These are phyloP conservation scores for Darksidea phi DNA, from an alignment of 495 filamentous ascomycete species.

Conservation along the genomic window DNA sequence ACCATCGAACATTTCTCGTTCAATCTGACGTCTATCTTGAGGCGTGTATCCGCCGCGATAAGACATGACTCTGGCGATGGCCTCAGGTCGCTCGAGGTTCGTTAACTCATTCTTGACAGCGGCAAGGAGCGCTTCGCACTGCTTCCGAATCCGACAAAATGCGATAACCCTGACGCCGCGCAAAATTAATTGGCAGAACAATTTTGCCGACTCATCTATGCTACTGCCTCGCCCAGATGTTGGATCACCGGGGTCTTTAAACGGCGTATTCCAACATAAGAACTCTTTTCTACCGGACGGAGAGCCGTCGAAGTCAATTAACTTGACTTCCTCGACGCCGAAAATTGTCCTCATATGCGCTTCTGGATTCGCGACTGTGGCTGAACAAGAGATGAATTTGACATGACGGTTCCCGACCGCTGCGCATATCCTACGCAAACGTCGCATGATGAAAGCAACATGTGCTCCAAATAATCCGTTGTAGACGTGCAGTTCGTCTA, in stretches of 20 bases:
- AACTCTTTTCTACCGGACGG: constrained; percentile 94
- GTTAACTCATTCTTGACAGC: constrained; percentile 77
- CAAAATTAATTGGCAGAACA: constrained; percentile 88
- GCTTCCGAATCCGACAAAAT: constrained; percentile 82
- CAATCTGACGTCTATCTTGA: constrained; percentile 86
- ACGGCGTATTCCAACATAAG: constrained; percentile 96
- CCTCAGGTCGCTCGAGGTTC: constrained; percentile 67
- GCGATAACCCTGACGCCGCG: constrained; percentile 91
- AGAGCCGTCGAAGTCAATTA: constrained; percentile 90
- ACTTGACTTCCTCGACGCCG: constrained; percentile 71
- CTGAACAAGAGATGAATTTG: constrained; percentile 95
- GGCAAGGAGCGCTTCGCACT: constrained; percentile 81
- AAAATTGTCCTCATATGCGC: constrained; percentile 93
- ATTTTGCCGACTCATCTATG: constrained; percentile 75
- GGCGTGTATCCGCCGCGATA: constrained; percentile 96
- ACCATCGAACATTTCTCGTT: constrained; percentile 96
- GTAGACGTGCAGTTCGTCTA: constrained; percentile 84
- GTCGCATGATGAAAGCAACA: constrained; percentile 90
- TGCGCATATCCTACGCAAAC: constrained; percentile 83
- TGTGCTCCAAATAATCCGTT: constrained; percentile 93
- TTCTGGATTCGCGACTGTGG: constrained; percentile 91
- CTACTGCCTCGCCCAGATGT: constrained; percentile 81
- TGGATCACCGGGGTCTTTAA: constrained; percentile 84
- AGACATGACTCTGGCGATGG: constrained; percentile 81
- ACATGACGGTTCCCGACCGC: constrained; percentile 86